Evolutionary conservation across 441 rosid genomes (phyloP).

Genomic region (Biscutella laevigata): DNA sequence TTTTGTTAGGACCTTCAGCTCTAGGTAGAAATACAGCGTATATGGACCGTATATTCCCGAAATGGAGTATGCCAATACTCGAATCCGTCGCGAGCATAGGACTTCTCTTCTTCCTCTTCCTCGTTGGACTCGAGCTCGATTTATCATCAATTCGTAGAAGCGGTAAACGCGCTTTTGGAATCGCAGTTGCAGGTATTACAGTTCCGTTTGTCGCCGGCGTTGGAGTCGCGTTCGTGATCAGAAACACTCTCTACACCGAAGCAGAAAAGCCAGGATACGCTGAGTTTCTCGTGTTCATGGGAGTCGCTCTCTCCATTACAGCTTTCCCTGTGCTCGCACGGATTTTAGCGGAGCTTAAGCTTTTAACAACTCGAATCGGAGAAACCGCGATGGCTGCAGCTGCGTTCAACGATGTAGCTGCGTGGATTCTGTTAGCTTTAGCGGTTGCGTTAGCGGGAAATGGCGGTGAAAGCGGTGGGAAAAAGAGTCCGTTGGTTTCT

Average conservation of each 20-base stretch:
- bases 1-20: conserved; percentile 59
- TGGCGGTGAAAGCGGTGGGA: conserved; percentile 29
- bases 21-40: conserved; percentile 42
- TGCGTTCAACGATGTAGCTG: conserved; percentile 49
- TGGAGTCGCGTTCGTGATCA: conserved; percentile 45
- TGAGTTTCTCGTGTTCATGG: conserved; percentile 54
- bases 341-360: conserved; percentile 52
- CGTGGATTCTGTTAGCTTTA: conserved; percentile 56
- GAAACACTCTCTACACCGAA: conserved; percentile 36
- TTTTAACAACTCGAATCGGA: conserved; percentile 43
- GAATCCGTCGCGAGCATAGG: conserved; percentile 66
- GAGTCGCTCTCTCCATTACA: conserved; percentile 50
- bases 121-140: conserved; percentile 66
- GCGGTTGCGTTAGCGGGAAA: conserved; percentile 46
- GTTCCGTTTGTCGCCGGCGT: conserved; percentile 50
- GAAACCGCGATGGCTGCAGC: conserved; percentile 51
- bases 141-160: conserved; percentile 45
- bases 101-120: conserved; percentile 63
- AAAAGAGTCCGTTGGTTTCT: conserved; percentile 43
- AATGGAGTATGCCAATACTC: conserved; percentile 53
- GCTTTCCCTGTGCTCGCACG: conserved; percentile 56
- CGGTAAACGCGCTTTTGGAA: conserved; percentile 46
- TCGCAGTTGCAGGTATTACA: conserved; percentile 51
- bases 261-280: conserved; percentile 33
- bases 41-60: conserved; percentile 37